Percentiles rank a stretch among this genome's conserved stretches.
Conservation (phyloP, 768 basidiomycete genomes). For the Royoungia palumana region DNA sequence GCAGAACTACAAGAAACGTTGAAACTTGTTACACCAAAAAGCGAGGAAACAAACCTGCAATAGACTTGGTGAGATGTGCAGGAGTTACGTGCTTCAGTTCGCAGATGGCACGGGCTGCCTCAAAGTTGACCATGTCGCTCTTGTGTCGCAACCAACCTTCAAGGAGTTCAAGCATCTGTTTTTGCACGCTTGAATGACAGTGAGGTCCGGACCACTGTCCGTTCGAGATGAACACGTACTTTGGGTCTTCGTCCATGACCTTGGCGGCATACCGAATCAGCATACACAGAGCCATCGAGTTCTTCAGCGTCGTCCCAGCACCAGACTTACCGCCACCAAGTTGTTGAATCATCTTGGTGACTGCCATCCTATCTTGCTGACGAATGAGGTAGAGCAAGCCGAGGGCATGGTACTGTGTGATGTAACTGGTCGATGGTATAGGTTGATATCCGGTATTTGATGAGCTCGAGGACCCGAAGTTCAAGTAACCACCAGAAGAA, state of each 20-base stretch:
- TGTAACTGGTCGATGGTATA: slow-evolving; percentile 84
- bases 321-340: slow-evolving; percentile 86
- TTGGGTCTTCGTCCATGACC: slow-evolving; percentile 97
- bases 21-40: background rate
- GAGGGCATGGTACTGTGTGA: slow-evolving; percentile 95
- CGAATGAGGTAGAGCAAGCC: slow-evolving; percentile 92
- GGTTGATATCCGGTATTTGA: slow-evolving; percentile 67
- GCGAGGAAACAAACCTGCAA: slow-evolving; percentile 61
- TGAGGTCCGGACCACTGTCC: background rate
- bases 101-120: slow-evolving; percentile 95
- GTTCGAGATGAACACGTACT: slow-evolving; percentile 54
- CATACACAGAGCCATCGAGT: slow-evolving; percentile 98
- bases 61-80: slow-evolving; percentile 78
- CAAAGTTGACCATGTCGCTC: slow-evolving; percentile 99
- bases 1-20: slow-evolving; percentile 59
- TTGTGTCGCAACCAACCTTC: slow-evolving; percentile 97
- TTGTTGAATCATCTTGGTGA: slow-evolving; percentile 99
- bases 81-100: slow-evolving; percentile 86
- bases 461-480: slow-evolving; percentile 58
- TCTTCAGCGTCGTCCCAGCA: slow-evolving; percentile 81
- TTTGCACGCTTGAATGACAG: slow-evolving; percentile 62
- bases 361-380: slow-evolving; percentile 97
- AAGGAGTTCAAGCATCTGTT: slow-evolving; percentile 88
- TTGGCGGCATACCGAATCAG: slow-evolving; percentile 97
- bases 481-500: slow-evolving; percentile 61